A percentile compares a stretch with the other conserved stretches of the same genome.
Evolutionary conservation across 2,329 filamentous ascomycete genomes (phyloP).

Genomic region (Colletotrichum graminicola): DNA sequence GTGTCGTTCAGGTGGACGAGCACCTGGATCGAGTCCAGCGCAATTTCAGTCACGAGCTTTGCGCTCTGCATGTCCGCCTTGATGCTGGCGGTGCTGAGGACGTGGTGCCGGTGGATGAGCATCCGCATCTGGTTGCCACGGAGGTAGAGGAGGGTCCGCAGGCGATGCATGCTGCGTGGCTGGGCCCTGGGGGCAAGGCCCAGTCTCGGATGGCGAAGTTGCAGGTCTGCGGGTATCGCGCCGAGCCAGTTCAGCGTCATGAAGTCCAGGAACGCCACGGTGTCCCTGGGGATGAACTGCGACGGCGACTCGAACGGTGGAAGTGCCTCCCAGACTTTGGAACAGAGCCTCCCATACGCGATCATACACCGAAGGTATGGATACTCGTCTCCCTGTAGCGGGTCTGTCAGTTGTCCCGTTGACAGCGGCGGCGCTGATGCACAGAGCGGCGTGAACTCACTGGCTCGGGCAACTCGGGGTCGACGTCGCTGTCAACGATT

Average conservation of each 20-base stretch:
- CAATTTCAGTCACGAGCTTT: constrained; percentile 55
- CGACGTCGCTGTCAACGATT: constrained; percentile 62
- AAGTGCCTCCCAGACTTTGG: constrained; percentile 61
- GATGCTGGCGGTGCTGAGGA: constrained; percentile 55
- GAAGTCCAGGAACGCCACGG: constrained; percentile 55
- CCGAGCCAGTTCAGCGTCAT: constrained; percentile 60
- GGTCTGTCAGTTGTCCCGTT: rapidly evolving
- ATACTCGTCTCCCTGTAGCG: constrained; percentile 48
- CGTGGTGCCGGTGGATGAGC: constrained; percentile 58
- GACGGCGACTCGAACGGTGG: constrained; percentile 51
- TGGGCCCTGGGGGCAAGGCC: constrained; percentile 49
- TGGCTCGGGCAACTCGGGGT: constrained; percentile 60
- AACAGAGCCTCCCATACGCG: constrained; percentile 59
- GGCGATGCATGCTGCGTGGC: constrained; percentile 54
- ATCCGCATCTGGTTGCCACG: constrained; percentile 60
- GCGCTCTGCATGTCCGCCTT: constrained; percentile 51
- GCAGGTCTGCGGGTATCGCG: constrained; percentile 57
- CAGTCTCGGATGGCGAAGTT: constrained; percentile 53
- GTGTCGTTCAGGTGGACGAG: constrained; percentile 53
- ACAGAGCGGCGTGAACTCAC: constrained; percentile 43
- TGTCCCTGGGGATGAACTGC: constrained; percentile 53
- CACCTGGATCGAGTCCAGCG: constrained; percentile 50
- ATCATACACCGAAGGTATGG: constrained; percentile 62
- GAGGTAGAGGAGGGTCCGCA: constrained; percentile 58
- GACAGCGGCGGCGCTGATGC: too few species aligned